A percentile compares a stretch with the other conserved stretches of the same genome.
Evolutionary conservation across 2,329 filamentous ascomycete species (phyloP).

Genomic region (Hyphodiscus sp.): DNA sequence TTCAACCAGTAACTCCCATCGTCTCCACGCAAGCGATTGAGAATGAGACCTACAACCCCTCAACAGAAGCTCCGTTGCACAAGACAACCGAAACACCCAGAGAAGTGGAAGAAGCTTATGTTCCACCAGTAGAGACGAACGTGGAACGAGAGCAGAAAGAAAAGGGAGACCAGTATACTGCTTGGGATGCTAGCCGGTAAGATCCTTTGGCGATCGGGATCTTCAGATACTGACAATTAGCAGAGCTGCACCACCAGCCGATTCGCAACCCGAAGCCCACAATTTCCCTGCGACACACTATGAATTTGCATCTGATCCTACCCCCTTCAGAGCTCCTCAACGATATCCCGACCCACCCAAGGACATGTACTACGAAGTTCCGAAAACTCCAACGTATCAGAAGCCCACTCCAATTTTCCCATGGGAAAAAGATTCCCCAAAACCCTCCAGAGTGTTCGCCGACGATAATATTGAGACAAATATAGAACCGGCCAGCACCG

Average conservation of each 20-base stretch:
- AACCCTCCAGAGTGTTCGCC: conserved; percentile 58
- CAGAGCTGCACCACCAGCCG: conserved; percentile 46
- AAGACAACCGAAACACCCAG: conserved; percentile 16
- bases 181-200: conserved; percentile 44
- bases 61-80: conserved; percentile 19
- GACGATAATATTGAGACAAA: conserved; percentile 40
- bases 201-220: conserved; percentile 28
- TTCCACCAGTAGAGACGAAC: conserved; percentile 22
- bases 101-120: conserved; percentile 27
- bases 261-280: conserved; percentile 76
- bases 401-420: conserved; percentile 73
- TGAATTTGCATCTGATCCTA: conserved; percentile 70
- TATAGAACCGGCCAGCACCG: conserved; percentile 27
- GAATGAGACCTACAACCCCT: conserved; percentile 22
- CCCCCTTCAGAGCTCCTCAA: conserved; percentile 69
- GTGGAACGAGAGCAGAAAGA: conserved; percentile 14
- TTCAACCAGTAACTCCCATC: conserved; percentile 16
- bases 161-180: conserved; percentile 18
- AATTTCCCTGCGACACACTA: conserved; percentile 78
- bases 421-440: conserved; percentile 70
- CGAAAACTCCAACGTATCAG: conserved; percentile 53
- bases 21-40: conserved; percentile 16
- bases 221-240: conserved; percentile 10
- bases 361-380: conserved; percentile 84
- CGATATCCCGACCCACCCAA: conserved; percentile 77